Evolutionary conservation across 768 basidiomycete genomes (phyloP), one percentile per base, ranked within the genome.

Genomic region (Serpula lacrymans): DNA sequence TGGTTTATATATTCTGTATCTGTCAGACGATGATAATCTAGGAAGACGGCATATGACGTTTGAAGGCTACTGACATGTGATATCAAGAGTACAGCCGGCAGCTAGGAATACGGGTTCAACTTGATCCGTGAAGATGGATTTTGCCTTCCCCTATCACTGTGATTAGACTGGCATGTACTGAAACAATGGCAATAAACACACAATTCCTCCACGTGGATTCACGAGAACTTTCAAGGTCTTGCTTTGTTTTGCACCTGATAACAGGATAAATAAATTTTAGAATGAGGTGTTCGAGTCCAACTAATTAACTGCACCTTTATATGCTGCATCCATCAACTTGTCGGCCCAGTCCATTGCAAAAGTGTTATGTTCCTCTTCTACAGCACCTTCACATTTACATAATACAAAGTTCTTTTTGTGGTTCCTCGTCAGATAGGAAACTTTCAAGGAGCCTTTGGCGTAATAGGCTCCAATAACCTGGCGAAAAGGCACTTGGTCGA

Each of bases 141-240:
- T 62, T 0, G 73, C 84, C 54, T 80, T 82, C 40, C 84, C 80
- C 87, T 92, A 48, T 6, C 17, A 18, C 21, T 29, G 25, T 36
- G 10, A 8, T 39, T 46, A 25, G 42, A 39, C 18, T 34, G 24
- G 25, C 14, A 37, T 29, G 29, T 37, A 16, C 41, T 38, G 5
- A n/a, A 25, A 26, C n/a, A 14, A 22, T 24, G 28, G 13, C 31
- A 9, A 34, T 13, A 5, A 14, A 68, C 82, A 22, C 55, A 88
- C 89, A 16, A 69, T 72, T n/a, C 91, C 91, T 37, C 90, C 81
- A 41, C 72, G 63, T 7, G 91, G 91, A 58, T 93, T 94, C 27
- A 94, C 70, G 30, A 94, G 55, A 6, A 92, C 72, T 46, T 80
- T 78, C 22, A 94, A 54, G 14, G 68, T 64, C 33, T 82, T 71